phyloP scores from a whole-genome alignment of 495 filamentous ascomycete genomes.

The Viridothelium virens region DNA sequence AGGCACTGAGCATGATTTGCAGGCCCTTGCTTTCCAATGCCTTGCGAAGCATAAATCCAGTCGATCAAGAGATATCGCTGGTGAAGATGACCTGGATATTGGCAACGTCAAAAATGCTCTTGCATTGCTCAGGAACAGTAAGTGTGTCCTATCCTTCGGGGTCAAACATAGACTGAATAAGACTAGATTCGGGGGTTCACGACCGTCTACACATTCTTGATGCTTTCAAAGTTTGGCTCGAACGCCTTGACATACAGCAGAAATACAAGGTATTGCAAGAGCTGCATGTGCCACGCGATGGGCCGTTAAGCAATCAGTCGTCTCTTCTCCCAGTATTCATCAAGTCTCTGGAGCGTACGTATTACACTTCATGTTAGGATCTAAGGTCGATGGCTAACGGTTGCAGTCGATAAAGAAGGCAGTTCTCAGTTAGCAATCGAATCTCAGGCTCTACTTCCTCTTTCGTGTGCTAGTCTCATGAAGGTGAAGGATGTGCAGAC shows the following conservation, averaged over 20 bases:
- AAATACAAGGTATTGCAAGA: background rate
- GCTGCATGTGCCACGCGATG: background rate
- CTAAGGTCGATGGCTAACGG: background rate
- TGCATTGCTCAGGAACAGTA: background rate
- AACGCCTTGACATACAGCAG: background rate
- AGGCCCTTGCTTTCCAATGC: background rate
- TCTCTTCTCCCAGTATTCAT: conserved; percentile 2
- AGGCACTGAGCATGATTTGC: background rate
- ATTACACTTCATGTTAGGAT: background rate
- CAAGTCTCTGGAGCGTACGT: background rate
- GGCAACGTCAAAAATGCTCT: background rate
- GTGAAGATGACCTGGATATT: too few species aligned
- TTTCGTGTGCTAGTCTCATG: background rate
- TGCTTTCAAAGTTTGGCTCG: background rate
- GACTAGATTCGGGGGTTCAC: background rate
- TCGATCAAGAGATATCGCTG: background rate
- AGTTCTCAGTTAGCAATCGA: background rate
- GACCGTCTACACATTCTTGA: background rate
- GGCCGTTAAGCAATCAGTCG: background rate
- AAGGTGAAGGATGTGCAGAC: background rate
- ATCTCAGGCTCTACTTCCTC: background rate
- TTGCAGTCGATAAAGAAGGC: background rate
- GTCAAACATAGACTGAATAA: background rate
- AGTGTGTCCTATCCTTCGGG: background rate
- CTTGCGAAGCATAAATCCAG: background rate